phyloP scores from a whole-genome alignment of 768 basidiomycete genomes.

The Leccinum subtestaceum region DNA sequence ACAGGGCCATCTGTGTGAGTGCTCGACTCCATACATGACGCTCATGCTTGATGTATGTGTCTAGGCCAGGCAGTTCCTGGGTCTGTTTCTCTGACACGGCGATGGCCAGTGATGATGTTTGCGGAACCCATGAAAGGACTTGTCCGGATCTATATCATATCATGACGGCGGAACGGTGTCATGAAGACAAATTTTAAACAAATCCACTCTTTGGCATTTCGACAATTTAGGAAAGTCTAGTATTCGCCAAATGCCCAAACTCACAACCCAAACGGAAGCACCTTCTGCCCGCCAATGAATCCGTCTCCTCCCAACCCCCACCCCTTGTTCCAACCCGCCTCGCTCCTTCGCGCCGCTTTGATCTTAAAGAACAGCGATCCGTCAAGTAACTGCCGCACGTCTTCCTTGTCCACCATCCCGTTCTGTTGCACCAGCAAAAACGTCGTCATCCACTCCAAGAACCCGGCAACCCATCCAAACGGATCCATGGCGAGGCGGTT shows the following conservation, averaged over 20 bases:
- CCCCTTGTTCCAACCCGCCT: slow-evolving; percentile 29
- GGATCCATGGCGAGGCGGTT: slow-evolving; percentile 37
- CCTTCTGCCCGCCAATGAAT: slow-evolving; percentile 29
- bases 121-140: neutral
- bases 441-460: slow-evolving; percentile 39
- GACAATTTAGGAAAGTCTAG: slow-evolving; percentile 4
- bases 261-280: slow-evolving; percentile 30
- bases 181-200: neutral
- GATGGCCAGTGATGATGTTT: slow-evolving; percentile 20
- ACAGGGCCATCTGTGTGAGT: slow-evolving; percentile 38
- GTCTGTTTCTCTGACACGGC: neutral
- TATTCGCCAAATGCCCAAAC: neutral
- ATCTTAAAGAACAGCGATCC: slow-evolving; percentile 39
- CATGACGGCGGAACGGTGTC: neutral
- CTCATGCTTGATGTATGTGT: neutral
- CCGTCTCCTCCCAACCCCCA: slow-evolving; percentile 32
- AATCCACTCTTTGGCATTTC: neutral
- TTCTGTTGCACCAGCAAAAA: slow-evolving; percentile 40
- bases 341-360: slow-evolving; percentile 17
- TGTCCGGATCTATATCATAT: neutral
- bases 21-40: neutral
- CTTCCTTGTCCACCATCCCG: slow-evolving; percentile 40
- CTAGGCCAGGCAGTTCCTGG: neutral
- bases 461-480: slow-evolving; percentile 36
- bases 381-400: slow-evolving; percentile 41